These are phyloP conservation scores for Tetrapisispora arboricola DNA, from an alignment of 805 yeast species.

Conservation along the genomic window DNA sequence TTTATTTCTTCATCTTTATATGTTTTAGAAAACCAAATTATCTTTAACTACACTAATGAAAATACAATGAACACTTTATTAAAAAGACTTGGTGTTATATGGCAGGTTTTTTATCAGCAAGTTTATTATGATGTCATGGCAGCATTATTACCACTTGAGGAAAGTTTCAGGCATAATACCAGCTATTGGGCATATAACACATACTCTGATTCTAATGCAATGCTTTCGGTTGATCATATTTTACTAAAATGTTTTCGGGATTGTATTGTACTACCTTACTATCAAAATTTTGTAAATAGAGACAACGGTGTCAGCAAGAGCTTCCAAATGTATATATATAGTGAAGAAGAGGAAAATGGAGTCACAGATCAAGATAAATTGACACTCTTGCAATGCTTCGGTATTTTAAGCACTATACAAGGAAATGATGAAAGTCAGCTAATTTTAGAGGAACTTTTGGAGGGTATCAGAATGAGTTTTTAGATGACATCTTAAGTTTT, in stretches of 20 bases:
- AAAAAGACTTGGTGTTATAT: slow-evolving; percentile 34
- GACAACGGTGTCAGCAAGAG: slow-evolving; percentile 26
- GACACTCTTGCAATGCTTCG: slow-evolving; percentile 50
- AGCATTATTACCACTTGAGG: slow-evolving; percentile 45
- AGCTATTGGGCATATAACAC: slow-evolving; percentile 24
- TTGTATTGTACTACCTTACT: slow-evolving; percentile 42
- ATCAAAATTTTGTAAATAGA: slow-evolving; percentile 33
- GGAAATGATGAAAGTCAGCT: slow-evolving; percentile 47
- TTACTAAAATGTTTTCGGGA: slow-evolving; percentile 42
- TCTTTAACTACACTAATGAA: slow-evolving; percentile 26
- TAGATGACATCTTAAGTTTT: too few species aligned
- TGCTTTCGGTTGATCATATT: slow-evolving; percentile 32
- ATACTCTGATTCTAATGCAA: slow-evolving; percentile 7
- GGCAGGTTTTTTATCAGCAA: slow-evolving; percentile 49
- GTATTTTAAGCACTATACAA: slow-evolving; percentile 43
- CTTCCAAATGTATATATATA: slow-evolving; percentile 26
- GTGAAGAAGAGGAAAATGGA: slow-evolving; percentile 33
- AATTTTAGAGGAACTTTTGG: slow-evolving; percentile 44
- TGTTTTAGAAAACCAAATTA: slow-evolving; percentile 30
- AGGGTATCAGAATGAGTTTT: slow-evolving; percentile 29
- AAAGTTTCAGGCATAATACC: slow-evolving; percentile 16
- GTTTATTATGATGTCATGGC: slow-evolving; percentile 52
- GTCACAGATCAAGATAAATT: slow-evolving; percentile 34
- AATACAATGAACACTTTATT: slow-evolving; percentile 29
- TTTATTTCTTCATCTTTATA: slow-evolving; percentile 30